Conservation (phyloP, 1,284 basidiomycete species). For the Xerocomus amazonicus region DNA sequence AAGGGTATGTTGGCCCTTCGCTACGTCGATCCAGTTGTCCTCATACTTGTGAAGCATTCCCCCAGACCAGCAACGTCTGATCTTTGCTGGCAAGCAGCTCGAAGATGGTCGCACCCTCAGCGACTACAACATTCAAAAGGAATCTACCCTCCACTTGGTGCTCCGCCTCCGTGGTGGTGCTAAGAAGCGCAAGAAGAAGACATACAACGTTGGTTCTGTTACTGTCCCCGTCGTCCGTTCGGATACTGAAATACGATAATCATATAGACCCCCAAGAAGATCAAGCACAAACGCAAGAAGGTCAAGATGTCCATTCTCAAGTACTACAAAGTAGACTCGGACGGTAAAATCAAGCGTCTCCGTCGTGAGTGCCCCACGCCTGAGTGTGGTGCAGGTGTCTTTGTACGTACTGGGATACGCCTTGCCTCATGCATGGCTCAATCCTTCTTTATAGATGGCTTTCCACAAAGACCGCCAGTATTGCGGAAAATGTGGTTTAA, state of each 20-base stretch:
- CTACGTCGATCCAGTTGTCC: neutral
- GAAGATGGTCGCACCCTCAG: conserved; percentile 89
- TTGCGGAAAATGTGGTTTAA: conserved; percentile 91
- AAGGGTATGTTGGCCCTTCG: conserved; percentile 56
- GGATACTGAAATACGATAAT: conserved; percentile 5
- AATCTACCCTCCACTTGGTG: conserved; percentile 94
- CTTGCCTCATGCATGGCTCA: neutral
- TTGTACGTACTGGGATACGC: conserved; percentile 53
- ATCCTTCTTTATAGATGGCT: conserved; percentile 61
- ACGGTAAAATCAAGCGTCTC: conserved; percentile 99
- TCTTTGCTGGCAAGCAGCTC: conserved; percentile 98
- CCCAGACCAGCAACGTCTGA: conserved; percentile 95
- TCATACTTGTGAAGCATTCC: conserved; percentile 59
- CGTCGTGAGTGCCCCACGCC: conserved; percentile 92
- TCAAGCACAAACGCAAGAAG: conserved; percentile 99
- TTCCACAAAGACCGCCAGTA: conserved; percentile 95
- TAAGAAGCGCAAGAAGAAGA: conserved; percentile 99
- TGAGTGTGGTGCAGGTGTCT: conserved; percentile 93
- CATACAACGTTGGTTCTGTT: conserved; percentile 71
- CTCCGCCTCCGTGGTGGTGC: conserved; percentile 94
- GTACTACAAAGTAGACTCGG: conserved; percentile 99
- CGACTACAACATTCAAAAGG: conserved; percentile 96
- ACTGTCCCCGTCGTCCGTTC: neutral
- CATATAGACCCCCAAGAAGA: conserved; percentile 94
- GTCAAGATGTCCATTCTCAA: conserved; percentile 99